Percentiles rank a stretch among this genome's conserved stretches.
These are phyloP conservation scores for Rosa lucieae DNA, from an alignment of 306 rosid species.

Conservation along the genomic window DNA sequence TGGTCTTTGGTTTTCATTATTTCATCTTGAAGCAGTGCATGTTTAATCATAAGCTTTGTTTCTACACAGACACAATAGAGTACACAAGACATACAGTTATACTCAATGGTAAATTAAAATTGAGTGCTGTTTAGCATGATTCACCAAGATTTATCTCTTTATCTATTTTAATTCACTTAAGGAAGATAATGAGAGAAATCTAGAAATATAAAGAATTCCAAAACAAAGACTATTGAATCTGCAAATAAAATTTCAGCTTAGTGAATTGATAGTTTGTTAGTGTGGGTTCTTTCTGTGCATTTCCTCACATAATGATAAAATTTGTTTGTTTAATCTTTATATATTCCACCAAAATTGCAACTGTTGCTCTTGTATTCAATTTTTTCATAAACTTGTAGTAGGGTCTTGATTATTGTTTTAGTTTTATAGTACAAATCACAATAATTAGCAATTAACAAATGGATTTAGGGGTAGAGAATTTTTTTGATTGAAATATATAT, in stretches of 20 bases:
- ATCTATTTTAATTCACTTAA: neutral
- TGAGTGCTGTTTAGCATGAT: neutral
- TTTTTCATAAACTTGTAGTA: neutral
- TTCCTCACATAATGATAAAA: neutral
- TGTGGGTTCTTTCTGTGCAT: neutral
- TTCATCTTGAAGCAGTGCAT: too few species aligned
- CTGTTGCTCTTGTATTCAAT: neutral
- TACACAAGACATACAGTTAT: too few species aligned
- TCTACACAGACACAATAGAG: too few species aligned
- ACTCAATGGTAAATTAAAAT: too few species aligned
- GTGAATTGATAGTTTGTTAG: neutral
- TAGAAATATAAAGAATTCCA: constrained; percentile 9
- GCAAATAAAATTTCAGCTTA: neutral
- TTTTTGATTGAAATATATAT: neutral
- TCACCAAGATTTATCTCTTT: too few species aligned
- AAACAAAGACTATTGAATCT: neutral
- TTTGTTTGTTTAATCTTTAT: neutral
- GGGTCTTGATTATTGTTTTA: neutral
- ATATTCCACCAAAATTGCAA: neutral
- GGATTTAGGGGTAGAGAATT: neutral
- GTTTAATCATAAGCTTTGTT: too few species aligned
- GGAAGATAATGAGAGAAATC: constrained; percentile 1
- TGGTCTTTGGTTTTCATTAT: too few species aligned
- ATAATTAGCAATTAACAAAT: neutral
- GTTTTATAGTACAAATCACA: neutral